These are phyloP conservation scores for Wickerhamiella sorbophila DNA, from an alignment of 805 yeast genomes.

Conservation along the genomic window DNA sequence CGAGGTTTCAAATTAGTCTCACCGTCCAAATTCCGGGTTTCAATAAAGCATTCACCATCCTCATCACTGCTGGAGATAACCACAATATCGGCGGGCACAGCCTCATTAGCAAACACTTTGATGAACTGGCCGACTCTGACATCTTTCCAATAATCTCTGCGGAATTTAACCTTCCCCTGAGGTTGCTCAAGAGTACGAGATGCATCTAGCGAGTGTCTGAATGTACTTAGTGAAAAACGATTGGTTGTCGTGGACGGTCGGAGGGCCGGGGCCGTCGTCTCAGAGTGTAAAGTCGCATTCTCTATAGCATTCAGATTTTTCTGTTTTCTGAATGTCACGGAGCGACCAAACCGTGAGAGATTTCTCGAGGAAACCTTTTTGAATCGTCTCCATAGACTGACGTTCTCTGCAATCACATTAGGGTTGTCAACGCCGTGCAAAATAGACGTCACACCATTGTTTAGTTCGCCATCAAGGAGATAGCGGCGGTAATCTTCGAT, in stretches of 20 bases:
- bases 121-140: slow-evolving; percentile 63
- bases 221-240: background rate
- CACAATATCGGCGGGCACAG: slow-evolving; percentile 63
- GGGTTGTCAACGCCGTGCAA: slow-evolving; percentile 40
- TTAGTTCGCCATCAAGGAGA: slow-evolving; percentile 49
- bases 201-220: background rate
- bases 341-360: background rate
- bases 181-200: background rate
- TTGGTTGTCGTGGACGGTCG: slow-evolving; percentile 5
- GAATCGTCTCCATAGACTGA: slow-evolving; percentile 53
- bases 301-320: slow-evolving; percentile 21
- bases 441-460: slow-evolving; percentile 48
- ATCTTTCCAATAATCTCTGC: slow-evolving; percentile 51
- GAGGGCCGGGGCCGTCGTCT: background rate
- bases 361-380: slow-evolving; percentile 34
- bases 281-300: slow-evolving; percentile 1
- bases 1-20: slow-evolving; percentile 61
- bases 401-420: slow-evolving; percentile 40
- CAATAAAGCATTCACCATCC: slow-evolving; percentile 57
- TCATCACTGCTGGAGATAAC: slow-evolving; percentile 54
- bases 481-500: slow-evolving; percentile 62
- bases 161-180: slow-evolving; percentile 24
- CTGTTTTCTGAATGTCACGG: background rate
- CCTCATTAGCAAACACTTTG: slow-evolving; percentile 53
- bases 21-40: slow-evolving; percentile 58